Evolutionary conservation across 164 flowering plant species (phyloP).

Genomic region (Berberis thunbergii): DNA sequence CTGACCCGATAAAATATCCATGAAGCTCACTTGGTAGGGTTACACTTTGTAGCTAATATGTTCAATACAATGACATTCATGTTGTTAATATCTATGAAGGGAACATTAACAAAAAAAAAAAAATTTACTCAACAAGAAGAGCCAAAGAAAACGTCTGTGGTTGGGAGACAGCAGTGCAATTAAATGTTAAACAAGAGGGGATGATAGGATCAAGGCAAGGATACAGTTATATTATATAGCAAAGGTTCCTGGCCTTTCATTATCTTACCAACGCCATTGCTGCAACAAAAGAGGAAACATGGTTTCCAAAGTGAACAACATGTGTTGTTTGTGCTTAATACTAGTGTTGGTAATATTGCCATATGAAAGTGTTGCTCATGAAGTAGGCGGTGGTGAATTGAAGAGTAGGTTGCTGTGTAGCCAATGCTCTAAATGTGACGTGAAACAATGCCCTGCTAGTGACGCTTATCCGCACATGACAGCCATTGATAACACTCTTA

Average conservation of each 20-base stretch:
- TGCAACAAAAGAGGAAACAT: background rate
- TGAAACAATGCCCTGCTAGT: constrained; percentile 39
- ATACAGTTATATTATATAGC: constrained; percentile 1
- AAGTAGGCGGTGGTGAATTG: constrained; percentile 9
- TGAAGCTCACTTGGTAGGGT: too few relatives aligned
- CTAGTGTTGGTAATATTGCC: constrained; percentile 6
- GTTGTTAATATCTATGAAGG: constrained; percentile 1
- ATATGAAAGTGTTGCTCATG: constrained; percentile 4
- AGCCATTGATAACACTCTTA: constrained; percentile 40
- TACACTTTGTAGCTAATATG: background rate
- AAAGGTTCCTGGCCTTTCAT: background rate
- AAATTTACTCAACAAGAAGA: too few relatives aligned
- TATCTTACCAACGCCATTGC: background rate
- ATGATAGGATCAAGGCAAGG: constrained; percentile 15
- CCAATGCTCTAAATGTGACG: constrained; percentile 42
- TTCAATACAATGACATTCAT: background rate
- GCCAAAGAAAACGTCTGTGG: background rate
- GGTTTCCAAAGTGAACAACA: background rate
- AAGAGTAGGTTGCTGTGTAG: constrained; percentile 36
- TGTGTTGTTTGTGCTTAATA: constrained; percentile 11
- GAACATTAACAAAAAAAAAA: background rate
- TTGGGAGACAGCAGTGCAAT: background rate
- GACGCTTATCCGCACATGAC: constrained; percentile 64
- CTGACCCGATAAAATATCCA: too few relatives aligned
- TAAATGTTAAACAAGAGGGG: background rate